phyloP scores from a whole-genome alignment of 148 eudicot species.

The Chenopodium album region DNA sequence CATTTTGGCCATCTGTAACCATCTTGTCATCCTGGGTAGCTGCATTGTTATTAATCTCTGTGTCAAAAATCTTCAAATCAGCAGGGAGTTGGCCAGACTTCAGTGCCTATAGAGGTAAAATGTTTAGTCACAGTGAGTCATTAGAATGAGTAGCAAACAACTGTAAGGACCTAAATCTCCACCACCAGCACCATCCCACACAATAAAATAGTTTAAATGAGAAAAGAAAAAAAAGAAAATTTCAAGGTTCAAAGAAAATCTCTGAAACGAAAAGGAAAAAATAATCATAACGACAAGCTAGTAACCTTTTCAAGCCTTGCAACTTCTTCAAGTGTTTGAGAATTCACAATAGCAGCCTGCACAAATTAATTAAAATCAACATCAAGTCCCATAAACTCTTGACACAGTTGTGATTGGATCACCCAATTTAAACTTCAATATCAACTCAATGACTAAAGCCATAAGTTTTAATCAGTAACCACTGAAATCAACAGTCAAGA shows the following conservation, averaged over 20 bases:
- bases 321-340: slow-evolving; percentile 99
- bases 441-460: not conserved
- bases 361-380: slow-evolving; percentile 7
- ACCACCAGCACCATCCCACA: too few species aligned
- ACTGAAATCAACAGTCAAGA: not conserved
- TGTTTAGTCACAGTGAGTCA: slow-evolving; percentile 17
- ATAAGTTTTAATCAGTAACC: not conserved
- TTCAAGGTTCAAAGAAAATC: not conserved
- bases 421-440: not conserved
- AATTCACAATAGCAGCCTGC: slow-evolving; percentile 98
- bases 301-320: slow-evolving; percentile 95
- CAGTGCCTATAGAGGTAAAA: slow-evolving; percentile 49
- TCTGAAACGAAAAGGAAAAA: not conserved
- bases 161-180: too few species aligned
- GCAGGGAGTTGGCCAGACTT: slow-evolving; percentile 90
- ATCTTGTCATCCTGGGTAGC: slow-evolving; percentile 51
- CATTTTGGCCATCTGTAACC: slow-evolving; percentile 49
- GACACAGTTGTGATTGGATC: not conserved
- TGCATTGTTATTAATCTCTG: slow-evolving; percentile 28
- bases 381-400: not conserved
- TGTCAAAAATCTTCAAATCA: slow-evolving; percentile 55
- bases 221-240: not conserved
- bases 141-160: not conserved
- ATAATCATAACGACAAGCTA: slow-evolving; percentile 4
- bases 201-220: not conserved